Conservation (phyloP, 495 filamentous ascomycete species). For the Hyaloscypha variabilis region DNA sequence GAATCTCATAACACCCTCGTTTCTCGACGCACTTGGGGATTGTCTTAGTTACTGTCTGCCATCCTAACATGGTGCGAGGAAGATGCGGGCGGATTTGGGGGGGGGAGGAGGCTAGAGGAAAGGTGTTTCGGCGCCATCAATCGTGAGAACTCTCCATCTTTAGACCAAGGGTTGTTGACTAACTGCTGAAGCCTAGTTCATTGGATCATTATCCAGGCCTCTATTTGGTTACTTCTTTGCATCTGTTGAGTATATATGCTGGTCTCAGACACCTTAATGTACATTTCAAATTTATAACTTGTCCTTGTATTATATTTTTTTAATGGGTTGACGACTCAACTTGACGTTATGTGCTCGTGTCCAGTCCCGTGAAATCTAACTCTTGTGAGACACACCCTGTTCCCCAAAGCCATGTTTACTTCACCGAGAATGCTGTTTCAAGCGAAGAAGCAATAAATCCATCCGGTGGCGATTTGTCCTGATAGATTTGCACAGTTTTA, state of each 20-base stretch:
- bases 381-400: neutral
- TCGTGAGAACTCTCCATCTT: slow-evolving; percentile 2
- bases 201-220: slow-evolving; percentile 3
- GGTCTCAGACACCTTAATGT: neutral
- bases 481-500: no score
- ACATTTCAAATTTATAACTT: neutral
- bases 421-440: slow-evolving; percentile 6
- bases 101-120: no score
- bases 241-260: slow-evolving; percentile 2
- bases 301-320: slow-evolving; percentile 5
- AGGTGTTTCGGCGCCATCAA: neutral
- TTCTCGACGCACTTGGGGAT: no score
- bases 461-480: no score
- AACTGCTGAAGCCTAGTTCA: neutral
- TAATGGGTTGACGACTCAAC: neutral
- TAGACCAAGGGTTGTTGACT: slow-evolving; percentile 1
- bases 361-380: no score
- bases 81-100: no score
- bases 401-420: neutral
- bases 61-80: no score
- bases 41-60: no score
- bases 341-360: slow-evolving; percentile 3
- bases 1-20: no score
- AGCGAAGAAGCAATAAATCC: neutral
- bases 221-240: slow-evolving; percentile 1